Base-by-base conservation (phyloP, 2,329 filamentous ascomycete genomes). In the Apiospora phragmitis region DNA sequence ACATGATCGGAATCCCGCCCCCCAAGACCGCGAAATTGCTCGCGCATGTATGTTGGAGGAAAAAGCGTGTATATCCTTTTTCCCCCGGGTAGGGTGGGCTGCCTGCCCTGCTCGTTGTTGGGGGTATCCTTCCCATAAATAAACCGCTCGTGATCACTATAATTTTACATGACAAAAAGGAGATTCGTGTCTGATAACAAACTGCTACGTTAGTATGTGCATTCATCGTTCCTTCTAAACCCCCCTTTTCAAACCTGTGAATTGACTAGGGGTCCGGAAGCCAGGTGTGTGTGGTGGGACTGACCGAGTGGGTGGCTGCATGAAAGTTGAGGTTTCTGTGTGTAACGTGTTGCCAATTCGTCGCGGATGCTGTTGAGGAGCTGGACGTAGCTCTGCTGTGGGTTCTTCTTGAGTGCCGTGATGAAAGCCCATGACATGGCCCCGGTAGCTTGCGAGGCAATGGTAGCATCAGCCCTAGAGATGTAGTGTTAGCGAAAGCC, bases 361-460 rank as follows among this genome's bases (percentile, higher is more conserved):
- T 97, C 95, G 71, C 96, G 93, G 78, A 99, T 95, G 82, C 92
- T 97, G 86, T 98, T 98, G 75, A 99, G 88, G 71, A 99, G 86
- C 85, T 98, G 92, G 68, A 98, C 93, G 79, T 99, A 99, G 83
- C 93, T 97, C 85, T 98, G 96, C 80, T 97, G 92, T 0, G 94
- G 94, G 79, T 97, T 97, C 85, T 95, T 94, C 86, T 93, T 95
- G 78, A 98, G 88, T 26, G 95, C 92, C 1, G 88, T 91, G 81
- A 99, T 96, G 81, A 99, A 99, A 2, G 96, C 96, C 90, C 93
- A 98, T 4, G 94, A 97, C 96, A 99, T 98, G 81, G 96, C 96
- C 70, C 96, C 96, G 0, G 96, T 99, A 43, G 96, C 95, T 83
- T 98, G 89, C 70, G 94, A 91, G 59, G 88, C 90, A 75, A 98